Evolutionary conservation across 305 asterid species (phyloP).

Genomic region (Fraxinus greggii): DNA sequence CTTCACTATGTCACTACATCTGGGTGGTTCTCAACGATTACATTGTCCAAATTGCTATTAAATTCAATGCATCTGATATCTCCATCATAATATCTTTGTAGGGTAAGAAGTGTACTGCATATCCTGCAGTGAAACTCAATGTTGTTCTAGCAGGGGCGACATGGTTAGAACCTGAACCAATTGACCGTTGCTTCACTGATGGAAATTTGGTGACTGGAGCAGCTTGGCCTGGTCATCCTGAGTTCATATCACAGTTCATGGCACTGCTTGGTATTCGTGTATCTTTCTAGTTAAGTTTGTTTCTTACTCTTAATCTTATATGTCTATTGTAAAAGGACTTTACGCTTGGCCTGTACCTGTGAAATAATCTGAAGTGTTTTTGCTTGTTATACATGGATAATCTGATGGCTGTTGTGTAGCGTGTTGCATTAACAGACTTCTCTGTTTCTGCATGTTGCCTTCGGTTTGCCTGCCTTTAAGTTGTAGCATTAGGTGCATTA

Average conservation of each 20-base stretch:
- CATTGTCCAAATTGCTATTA: not conserved
- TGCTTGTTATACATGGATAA: not conserved
- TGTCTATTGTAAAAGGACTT: not conserved
- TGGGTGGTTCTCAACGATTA: not conserved
- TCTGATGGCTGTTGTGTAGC: no score
- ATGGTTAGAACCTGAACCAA: constrained; percentile 97
- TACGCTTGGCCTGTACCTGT: not conserved
- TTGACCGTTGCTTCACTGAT: constrained; percentile 82
- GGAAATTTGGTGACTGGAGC: constrained; percentile 97
- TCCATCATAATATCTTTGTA: constrained; percentile 19
- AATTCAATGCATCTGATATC: not conserved
- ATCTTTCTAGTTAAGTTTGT: constrained; percentile 37
- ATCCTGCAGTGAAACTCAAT: constrained; percentile 88
- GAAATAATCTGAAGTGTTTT: not conserved
- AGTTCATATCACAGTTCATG: constrained; percentile 85
- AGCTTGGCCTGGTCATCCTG: constrained; percentile 98
- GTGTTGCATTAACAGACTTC: no score
- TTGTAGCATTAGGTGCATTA: no score
- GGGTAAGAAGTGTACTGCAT: constrained; percentile 94
- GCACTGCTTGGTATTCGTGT: constrained; percentile 61
- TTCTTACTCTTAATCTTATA: not conserved
- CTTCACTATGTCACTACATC: not conserved
- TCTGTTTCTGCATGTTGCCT: not conserved
- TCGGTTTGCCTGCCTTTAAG: not conserved
- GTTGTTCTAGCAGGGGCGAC: constrained; percentile 75